phyloP scores from a whole-genome alignment of 495 filamentous ascomycete species.

The Neurospora sp. region DNA sequence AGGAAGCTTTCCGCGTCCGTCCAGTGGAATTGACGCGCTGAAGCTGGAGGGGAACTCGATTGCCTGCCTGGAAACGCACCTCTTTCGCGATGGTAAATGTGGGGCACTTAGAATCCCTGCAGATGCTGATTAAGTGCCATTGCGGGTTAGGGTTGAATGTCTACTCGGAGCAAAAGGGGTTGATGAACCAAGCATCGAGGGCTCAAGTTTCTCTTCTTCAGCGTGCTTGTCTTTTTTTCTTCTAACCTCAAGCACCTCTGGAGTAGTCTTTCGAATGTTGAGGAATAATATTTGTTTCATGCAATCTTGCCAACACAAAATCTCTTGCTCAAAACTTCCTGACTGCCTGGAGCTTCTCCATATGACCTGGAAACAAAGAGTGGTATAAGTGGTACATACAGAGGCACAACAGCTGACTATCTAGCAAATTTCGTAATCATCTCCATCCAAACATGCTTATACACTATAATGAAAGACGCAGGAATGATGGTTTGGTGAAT shows the following conservation, averaged over 20 bases:
- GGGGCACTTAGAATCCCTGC: background rate
- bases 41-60: background rate
- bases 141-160: background rate
- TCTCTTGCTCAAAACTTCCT: background rate
- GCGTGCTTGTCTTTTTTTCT: too few species aligned
- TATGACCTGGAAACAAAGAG: background rate
- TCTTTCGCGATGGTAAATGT: background rate
- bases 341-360: background rate
- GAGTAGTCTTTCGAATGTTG: background rate
- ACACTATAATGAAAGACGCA: background rate
- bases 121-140: too few species aligned
- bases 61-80: background rate
- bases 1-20: background rate
- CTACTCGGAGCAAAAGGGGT: background rate
- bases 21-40: constrained; percentile 1
- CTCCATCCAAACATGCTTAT: background rate
- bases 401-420: background rate
- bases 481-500: background rate
- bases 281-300: background rate
- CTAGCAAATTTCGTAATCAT: background rate
- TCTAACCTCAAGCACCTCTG: too few species aligned
- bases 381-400: background rate
- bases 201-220: background rate
- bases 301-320: background rate
- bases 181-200: background rate